Conservation (phyloP, 148 eudicot genomes). For the Camellia japonica region DNA sequence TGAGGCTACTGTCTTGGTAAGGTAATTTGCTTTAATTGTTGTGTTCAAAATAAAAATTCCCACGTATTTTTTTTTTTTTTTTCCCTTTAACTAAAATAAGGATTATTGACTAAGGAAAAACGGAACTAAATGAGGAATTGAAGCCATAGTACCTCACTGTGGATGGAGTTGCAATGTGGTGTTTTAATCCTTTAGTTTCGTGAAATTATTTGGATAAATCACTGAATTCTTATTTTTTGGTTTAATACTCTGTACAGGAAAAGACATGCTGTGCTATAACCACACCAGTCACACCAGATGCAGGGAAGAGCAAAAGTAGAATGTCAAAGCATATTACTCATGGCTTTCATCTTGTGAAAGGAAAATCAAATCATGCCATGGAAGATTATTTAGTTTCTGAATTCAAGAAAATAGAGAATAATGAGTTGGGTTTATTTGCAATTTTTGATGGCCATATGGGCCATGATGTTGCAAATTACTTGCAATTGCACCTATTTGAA, state of each 20-base stretch:
- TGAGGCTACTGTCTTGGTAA: neutral
- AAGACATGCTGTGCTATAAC: constrained; percentile 17
- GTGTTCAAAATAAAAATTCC: neutral
- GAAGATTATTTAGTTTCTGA: constrained; percentile 59
- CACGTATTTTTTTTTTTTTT: neutral
- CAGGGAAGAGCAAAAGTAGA: constrained; percentile 42
- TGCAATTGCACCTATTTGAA: constrained; percentile 48
- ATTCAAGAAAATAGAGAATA: constrained; percentile 38
- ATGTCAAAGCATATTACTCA: constrained; percentile 40
- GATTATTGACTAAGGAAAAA: neutral
- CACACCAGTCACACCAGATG: constrained; percentile 30
- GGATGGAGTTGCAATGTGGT: neutral
- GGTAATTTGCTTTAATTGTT: neutral
- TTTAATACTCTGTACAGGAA: constrained; percentile 16
- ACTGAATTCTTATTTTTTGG: neutral
- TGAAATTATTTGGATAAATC: neutral
- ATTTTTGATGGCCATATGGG: constrained; percentile 74
- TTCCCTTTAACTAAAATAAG: neutral
- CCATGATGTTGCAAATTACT: constrained; percentile 50
- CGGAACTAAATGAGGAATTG: neutral
- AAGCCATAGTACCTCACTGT: neutral
- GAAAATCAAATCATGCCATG: constrained; percentile 67
- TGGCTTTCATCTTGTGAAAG: constrained; percentile 58
- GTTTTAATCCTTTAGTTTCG: neutral
- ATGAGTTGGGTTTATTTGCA: constrained; percentile 64